Evolutionary conservation across 169 alveolate species (phyloP), one percentile per base, ranked within the genome.

Genomic region (Plasmodium gaboni): DNA sequence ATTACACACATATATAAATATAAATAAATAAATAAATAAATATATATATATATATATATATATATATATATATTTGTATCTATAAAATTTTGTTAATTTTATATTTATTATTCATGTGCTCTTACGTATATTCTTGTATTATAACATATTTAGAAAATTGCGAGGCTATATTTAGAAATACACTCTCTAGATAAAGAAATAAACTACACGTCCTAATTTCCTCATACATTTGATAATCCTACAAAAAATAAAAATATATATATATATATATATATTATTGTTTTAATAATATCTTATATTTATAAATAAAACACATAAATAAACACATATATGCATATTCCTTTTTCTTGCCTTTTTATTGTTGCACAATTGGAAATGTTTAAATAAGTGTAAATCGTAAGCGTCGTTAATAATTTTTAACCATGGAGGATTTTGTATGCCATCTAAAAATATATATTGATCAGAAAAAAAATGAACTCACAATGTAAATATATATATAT

Each of bases 51-150:
- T 32, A 32, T 32, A 53, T 53, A 53, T 15, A n/a, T 53, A 8
- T 15, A n/a, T n/a, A 51, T 26, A 59, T 1, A 8, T 17, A 26
- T 59, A 15, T 5, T n/a, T n/a, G 68, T 19, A 17, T 64, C 12
- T 12, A 13, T 74, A 60, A 46, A 46, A 24, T 50, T 26, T 5
- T 67, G 46, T 24, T 32, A 19, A 67, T 19, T n/a, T 24, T 57
- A 22, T 59, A 22, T 42, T 7, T 51, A 8, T 22, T 73, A 10
- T 15, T 17, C 8, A 42, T 73, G 1, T 48, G 9, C 38, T 67
- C 63, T 59, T 74, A 74, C 88, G 89, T 76, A 55, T 76, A 76
- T 70, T 76, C 89, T 42, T 76, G 74, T 46, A 76, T 76, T 50
- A 76, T 76, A 44, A 76, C 89, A 46, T 24, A 22, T 64, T 76